Evolutionary conservation across 2,329 filamentous ascomycete genomes (phyloP).

Genomic region (Verticillium albo-atrum): DNA sequence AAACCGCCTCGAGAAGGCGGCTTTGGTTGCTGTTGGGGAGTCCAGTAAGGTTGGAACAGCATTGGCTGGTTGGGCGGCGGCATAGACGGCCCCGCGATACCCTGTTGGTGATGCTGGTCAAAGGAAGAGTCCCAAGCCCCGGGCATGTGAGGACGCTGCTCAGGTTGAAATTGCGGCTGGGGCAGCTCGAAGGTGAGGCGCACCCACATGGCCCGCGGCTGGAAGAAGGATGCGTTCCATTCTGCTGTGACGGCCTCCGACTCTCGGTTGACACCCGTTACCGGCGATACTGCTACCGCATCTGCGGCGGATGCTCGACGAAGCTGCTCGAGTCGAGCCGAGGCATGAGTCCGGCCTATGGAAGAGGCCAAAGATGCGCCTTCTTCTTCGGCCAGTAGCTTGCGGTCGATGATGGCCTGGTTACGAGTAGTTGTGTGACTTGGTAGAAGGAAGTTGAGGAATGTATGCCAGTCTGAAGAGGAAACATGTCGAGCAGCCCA

Average conservation of each 20-base stretch:
- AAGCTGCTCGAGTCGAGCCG: constrained; percentile 36
- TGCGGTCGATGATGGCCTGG: constrained; percentile 43
- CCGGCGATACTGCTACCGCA: constrained; percentile 10
- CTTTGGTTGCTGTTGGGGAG: constrained; percentile 4
- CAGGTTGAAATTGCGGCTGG: constrained; percentile 6
- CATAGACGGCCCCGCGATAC: neutral
- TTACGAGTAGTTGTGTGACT: constrained; percentile 39
- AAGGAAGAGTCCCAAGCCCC: constrained; percentile 23
- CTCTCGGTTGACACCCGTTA: neutral
- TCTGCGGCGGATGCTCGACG: constrained; percentile 13
- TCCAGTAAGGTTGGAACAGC: neutral
- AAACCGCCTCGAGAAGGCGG: constrained; percentile 16
- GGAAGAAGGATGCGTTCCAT: constrained; percentile 56
- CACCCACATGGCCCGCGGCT: constrained; percentile 50
- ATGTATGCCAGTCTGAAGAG: constrained; percentile 54
- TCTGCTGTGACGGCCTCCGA: constrained; percentile 35
- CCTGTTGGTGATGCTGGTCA: neutral
- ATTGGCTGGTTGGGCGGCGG: neutral
- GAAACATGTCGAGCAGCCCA: constrained; percentile 39
- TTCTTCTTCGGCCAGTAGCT: constrained; percentile 36
- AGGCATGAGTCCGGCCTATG: constrained; percentile 25
- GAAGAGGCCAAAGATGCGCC: constrained; percentile 15
- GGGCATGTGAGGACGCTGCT: constrained; percentile 17
- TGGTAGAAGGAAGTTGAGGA: constrained; percentile 52
- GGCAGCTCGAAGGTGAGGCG: constrained; percentile 46